Base-by-base conservation (phyloP, 2,329 filamentous ascomycete species). In the Verticillium albo-atrum region DNA sequence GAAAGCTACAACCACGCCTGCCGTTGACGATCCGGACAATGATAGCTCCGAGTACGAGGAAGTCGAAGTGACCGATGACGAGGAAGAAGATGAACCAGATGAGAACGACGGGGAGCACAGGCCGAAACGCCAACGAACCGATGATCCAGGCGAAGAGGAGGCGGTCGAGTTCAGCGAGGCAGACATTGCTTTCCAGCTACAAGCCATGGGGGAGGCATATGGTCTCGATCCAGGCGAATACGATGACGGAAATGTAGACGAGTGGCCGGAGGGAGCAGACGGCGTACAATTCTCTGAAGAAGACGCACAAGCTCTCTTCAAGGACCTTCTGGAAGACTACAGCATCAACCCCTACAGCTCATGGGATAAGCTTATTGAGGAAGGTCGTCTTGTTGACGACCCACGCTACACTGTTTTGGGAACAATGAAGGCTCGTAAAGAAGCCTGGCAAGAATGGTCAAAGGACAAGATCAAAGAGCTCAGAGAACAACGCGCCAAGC, bases 111-210 rank as follows among this genome's bases (percentile, higher is more conserved):
- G 72, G 26, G 75, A 70, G 26, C 75, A 73, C 23, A 62, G 70
- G 79, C 91, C 52, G 83, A 96, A 77, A 87, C 92, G 64, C 79
- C 83, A 67, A 77, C 81, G 72, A 80, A 84, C 61, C 65, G 80
- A 77, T 50, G 78, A 66, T 10, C 75, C 76, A 35, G 80, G 87
- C 3, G 87, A 76, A 14, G 75, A 82, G 1, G 75, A 72, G 1
- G 81, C 84, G 0, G 76, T 95, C 7, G 94, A 97, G 68, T 96
- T 97, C 68, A 91, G 90, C 59, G 95, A 98, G 72, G 94, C 93
- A 57, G 95, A 99, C 69, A 96, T 99, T 67, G 93, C 91, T 35
- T 93, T 89, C 70, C 95, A 99, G 70, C 80, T 99, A 14, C 90
- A 91, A 57, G 88, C 90, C 27, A 96, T 97, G 91, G 92, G 90